phyloP scores from a whole-genome alignment of 192 early-diverging fungal species.

The Polychytrium aggregatum region DNA sequence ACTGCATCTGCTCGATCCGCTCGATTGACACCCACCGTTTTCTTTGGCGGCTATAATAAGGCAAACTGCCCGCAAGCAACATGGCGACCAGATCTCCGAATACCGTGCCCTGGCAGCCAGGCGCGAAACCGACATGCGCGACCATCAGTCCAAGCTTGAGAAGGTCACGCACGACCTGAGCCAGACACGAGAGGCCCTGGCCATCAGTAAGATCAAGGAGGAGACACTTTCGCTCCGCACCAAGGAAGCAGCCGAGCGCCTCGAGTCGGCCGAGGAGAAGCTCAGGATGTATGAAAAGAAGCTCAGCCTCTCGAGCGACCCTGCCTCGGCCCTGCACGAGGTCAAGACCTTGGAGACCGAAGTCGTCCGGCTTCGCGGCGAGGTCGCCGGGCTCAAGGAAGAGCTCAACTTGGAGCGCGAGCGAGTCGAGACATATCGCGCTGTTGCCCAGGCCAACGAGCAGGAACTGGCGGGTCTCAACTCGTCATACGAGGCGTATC shows the following conservation, averaged over 20 bases:
- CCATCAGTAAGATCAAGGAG: slow-evolving; percentile 10
- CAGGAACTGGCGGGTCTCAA: slow-evolving; percentile 49
- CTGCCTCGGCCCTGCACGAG: too few relatives aligned
- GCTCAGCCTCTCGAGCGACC: slow-evolving; percentile 7
- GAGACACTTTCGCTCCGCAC: slow-evolving; percentile 1
- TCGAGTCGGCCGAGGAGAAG: slow-evolving; percentile 8
- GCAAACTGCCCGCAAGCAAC: slow-evolving; percentile 34
- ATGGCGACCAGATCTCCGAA: slow-evolving; percentile 16
- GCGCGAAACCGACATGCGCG: slow-evolving; percentile 19
- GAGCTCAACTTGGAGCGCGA: slow-evolving; percentile 14
- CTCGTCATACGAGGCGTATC: slow-evolving; percentile 57
- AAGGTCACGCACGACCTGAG: slow-evolving; percentile 11
- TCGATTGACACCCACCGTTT: too few relatives aligned
- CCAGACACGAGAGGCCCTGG: slow-evolving; percentile 13
- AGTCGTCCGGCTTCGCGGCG: too few relatives aligned
- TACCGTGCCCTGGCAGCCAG: slow-evolving; percentile 1
- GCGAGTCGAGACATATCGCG: slow-evolving; percentile 20
- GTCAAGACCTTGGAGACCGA: too few relatives aligned
- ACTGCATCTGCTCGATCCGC: too few relatives aligned
- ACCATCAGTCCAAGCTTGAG: slow-evolving; percentile 13
- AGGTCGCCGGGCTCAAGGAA: neutral
- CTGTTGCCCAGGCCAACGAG: slow-evolving; percentile 48
- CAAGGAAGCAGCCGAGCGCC: slow-evolving; percentile 9
- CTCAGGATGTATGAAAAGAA: slow-evolving; percentile 17
- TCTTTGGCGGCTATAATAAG: too few relatives aligned